Evolutionary conservation across 495 filamentous ascomycete genomes (phyloP), one percentile per base, ranked within the genome.

Genomic region (Cudoniella acicularis): DNA sequence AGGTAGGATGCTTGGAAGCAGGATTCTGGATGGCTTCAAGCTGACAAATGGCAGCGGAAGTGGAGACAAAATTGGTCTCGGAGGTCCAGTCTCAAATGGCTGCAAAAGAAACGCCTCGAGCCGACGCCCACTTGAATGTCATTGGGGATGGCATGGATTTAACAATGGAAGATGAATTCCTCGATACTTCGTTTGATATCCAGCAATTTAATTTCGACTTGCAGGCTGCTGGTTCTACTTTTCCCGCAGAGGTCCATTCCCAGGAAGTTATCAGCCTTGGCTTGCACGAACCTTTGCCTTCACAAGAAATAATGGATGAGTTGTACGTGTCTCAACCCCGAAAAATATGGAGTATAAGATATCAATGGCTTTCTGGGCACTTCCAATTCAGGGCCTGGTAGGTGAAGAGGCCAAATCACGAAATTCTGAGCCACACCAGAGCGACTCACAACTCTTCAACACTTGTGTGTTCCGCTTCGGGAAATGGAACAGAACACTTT

Each of bases 231-330:
- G 42, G 30, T 46, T 13, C 60, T 3, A 13, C 25, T 13, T 51
- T 30, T 60, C 65, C 76, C 49, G 69, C 75, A 55, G 70, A 71
- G 47, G 47, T 77, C 73, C 75, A 83, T 69, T 67, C 78, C 3
- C 95, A 91, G 89, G 92, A 97, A 64, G 87, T 98, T 84, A 93
- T 98, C 49, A 85, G 88, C 23, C 70, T 98, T 48, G 95, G 92
- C 8, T 69, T 98, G 56, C 90, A 96, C 54, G 94, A 98, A 69
- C 89, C 94, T 45, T 74, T 98, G 42, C 94, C 94, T 0, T 78
- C 83, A 1, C 89, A 89, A 65, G 91, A 96, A 56, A 87, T 91
- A 17, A 88, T 96, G 48, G 87, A 96, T 67, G 90, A 96, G 64
- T 70, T 98, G 90, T 96, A 79, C 65, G 84, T 76, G 16, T 40